Evolutionary conservation across 768 basidiomycete genomes (phyloP).

Genomic region (Rhodotorula sphaerocarpa): DNA sequence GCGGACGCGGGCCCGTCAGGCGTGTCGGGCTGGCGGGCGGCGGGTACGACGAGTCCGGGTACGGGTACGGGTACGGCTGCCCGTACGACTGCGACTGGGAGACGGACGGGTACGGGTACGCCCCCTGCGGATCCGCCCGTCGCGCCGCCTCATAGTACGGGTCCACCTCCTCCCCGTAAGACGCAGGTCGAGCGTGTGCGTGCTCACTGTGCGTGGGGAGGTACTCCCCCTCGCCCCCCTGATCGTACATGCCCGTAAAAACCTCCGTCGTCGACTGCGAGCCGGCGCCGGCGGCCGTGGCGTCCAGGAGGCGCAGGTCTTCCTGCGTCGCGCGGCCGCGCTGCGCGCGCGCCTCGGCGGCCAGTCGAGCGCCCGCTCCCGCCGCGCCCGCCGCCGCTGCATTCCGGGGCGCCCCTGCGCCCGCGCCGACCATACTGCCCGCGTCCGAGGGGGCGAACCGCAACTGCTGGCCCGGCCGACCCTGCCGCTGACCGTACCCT

Average conservation of each 20-base stretch:
- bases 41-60: too few species aligned
- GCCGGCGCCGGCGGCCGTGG: not conserved
- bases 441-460: not conserved
- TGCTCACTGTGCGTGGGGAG: too few species aligned
- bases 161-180: too few species aligned
- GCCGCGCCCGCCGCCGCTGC: not conserved
- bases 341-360: conserved; percentile 14
- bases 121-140: too few species aligned
- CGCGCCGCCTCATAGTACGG: too few species aligned
- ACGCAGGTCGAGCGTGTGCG: too few species aligned
- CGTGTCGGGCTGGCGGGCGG: too few species aligned
- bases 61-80: not conserved
- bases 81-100: too few species aligned
- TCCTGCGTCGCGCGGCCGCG: conserved; percentile 4
- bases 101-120: too few species aligned
- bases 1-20: too few species aligned
- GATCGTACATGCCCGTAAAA: conserved; percentile 16
- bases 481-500: not conserved
- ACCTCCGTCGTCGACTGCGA: not conserved
- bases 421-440: not conserved
- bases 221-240: not conserved
- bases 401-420: not conserved
- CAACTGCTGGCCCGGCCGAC: conserved; percentile 4
- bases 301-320: not conserved
- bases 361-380: conserved; percentile 14